Conservation (phyloP, 345 rosid genomes). For the Eucalyptus sp. region DNA sequence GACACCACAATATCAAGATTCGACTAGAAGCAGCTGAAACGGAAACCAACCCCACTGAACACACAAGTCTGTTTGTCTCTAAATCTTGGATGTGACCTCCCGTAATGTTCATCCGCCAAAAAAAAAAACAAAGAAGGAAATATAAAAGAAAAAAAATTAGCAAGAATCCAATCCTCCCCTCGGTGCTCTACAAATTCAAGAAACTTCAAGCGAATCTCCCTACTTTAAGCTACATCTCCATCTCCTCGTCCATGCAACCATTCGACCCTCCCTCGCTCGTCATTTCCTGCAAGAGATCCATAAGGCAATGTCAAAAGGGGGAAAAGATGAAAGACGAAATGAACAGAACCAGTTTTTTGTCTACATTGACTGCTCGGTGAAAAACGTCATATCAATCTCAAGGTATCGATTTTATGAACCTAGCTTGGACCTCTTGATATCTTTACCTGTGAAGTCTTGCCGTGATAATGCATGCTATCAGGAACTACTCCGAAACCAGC, state of each 20-base stretch:
- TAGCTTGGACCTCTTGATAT: neutral
- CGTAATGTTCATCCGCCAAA: neutral
- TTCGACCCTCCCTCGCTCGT: conserved; percentile 32
- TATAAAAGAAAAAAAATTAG: neutral
- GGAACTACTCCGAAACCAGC: neutral
- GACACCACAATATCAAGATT: neutral
- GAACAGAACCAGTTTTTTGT: neutral
- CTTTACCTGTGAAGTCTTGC: neutral
- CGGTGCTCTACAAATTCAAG: neutral
- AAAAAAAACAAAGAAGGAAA: neutral
- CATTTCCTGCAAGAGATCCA: conserved; percentile 15
- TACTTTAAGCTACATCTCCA: conserved; percentile 25
- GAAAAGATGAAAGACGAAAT: neutral
- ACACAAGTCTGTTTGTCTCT: neutral
- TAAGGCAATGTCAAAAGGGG: neutral
- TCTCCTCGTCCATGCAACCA: conserved; percentile 51
- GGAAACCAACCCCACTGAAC: neutral
- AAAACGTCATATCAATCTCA: neutral
- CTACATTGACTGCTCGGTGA: neutral
- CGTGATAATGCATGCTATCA: neutral
- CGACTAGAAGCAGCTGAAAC: neutral
- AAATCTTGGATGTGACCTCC: neutral
- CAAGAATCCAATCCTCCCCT: conserved; percentile 1
- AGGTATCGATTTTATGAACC: neutral
- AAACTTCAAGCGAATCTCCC: conserved; percentile 1